These are phyloP conservation scores for Stemphylium beticola DNA, from an alignment of 2,329 filamentous ascomycete genomes.

Conservation along the genomic window DNA sequence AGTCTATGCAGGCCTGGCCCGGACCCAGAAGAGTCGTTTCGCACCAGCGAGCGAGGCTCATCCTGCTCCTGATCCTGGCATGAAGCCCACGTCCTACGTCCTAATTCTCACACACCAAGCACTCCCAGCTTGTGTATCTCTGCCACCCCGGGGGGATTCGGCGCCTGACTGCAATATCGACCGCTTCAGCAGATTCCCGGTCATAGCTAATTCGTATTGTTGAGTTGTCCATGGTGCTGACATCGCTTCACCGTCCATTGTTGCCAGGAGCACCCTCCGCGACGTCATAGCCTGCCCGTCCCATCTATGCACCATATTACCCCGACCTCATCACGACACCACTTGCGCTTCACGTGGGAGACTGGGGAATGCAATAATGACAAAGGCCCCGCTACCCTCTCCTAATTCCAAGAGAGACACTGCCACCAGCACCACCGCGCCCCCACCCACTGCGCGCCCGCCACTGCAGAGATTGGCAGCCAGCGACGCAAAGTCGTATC, in stretches of 20 bases:
- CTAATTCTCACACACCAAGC: constrained; percentile 8
- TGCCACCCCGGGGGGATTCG: constrained; percentile 5
- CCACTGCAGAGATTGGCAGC: constrained; percentile 36
- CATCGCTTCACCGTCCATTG: constrained; percentile 9
- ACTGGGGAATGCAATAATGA: constrained; percentile 41
- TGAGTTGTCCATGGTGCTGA: constrained; percentile 7
- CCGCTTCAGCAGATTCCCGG: background rate
- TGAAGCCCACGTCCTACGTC: constrained; percentile 3
- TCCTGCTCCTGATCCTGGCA: constrained; percentile 14
- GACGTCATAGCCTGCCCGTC: constrained; percentile 23
- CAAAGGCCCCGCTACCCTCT: constrained; percentile 32
- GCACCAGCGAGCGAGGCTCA: constrained; percentile 3
- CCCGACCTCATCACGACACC: constrained; percentile 17
- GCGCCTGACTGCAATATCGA: background rate
- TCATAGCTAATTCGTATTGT: background rate
- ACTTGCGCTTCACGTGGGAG: constrained; percentile 18
- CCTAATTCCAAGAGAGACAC: constrained; percentile 25
- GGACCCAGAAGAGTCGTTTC: constrained; percentile 1
- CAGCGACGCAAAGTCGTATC: constrained; percentile 20
- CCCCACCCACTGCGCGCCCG: constrained; percentile 27
- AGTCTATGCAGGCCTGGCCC: constrained; percentile 6
- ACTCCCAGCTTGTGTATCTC: constrained; percentile 7
- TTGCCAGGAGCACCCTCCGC: constrained; percentile 13
- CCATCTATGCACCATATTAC: constrained; percentile 12
- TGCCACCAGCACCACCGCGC: background rate